Base-by-base conservation (phyloP, 257 asterid genomes). In the Plectranthus barbatus region DNA sequence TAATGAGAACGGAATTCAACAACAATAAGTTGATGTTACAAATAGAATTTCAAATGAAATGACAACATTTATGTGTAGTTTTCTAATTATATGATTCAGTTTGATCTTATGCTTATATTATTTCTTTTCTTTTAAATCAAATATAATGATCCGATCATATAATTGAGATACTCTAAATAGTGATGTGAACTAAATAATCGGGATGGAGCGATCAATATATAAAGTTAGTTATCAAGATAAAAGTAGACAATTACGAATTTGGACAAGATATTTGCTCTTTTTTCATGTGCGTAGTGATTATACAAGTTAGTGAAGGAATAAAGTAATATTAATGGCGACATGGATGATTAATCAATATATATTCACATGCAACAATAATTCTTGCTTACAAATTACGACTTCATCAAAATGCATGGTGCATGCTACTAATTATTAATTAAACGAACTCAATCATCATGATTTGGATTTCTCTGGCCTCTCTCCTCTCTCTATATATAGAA, bases 351-450 rank as follows among this genome's bases (percentile, higher is more conserved):
- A 24, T 44, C 39, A 40, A 57, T 60, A 26, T 69, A 57, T 60
- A 26, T 69, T 59, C 44, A 41, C 65, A 58, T 31, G 40, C 18
- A 48, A 12, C 36, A 46, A 50, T 67, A n/a, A 55, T 29, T 15
- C 3, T 55, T 55, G 80, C 83, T 78, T 78, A 53, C 12, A 53
- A 62, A 45, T 57, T 66, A 78, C 72, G 42, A 58, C 60, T 65
- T 48, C 75, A 61, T 41, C 47, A 60, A 56, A 45, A 53, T 45
- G 60, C 69, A 69, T 63, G 55, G 44, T 48, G 66, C 70, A 66
- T 58, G 49, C 15, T 12, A 9, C 33, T 23, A 58, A 47, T 57
- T n/a, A n/a, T n/a, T n/a, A n/a, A n/a, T n/a, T n/a, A n/a, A n/a
- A n/a, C 46, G 8, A 59, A 59, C 49, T 49, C 66, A 59, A 49